Conservation (phyloP, 2,329 filamentous ascomycete species). For the Trichocomaceae sp. region DNA sequence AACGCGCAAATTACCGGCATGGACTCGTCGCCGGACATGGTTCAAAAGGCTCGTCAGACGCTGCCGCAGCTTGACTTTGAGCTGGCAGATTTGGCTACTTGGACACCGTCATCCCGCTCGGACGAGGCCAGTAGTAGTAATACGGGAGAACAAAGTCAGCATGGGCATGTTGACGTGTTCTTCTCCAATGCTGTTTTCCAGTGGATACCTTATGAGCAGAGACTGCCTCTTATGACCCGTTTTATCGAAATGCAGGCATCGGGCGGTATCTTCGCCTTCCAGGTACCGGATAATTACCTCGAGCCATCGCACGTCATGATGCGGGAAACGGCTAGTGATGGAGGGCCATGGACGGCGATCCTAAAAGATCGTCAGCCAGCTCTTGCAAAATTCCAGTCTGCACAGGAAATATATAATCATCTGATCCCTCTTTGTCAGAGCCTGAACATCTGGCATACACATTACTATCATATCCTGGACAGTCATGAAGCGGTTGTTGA, state of each 20-base stretch:
- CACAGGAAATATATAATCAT: slow-evolving; percentile 44
- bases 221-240: slow-evolving; percentile 41
- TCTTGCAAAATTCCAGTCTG: slow-evolving; percentile 46
- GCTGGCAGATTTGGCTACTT: slow-evolving; percentile 43
- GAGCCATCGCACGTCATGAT: slow-evolving; percentile 48
- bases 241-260: slow-evolving; percentile 37
- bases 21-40: slow-evolving; percentile 53
- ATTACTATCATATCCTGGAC: slow-evolving; percentile 48
- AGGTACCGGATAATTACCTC: slow-evolving; percentile 48
- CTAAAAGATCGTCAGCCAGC: slow-evolving; percentile 27
- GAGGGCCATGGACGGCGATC: slow-evolving; percentile 34
- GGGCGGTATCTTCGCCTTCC: slow-evolving; percentile 50
- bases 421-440: slow-evolving; percentile 38
- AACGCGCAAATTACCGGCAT: slow-evolving; percentile 45
- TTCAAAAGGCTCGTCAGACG: slow-evolving; percentile 40
- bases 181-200: slow-evolving; percentile 56
- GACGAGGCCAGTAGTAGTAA: too few species aligned
- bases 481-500: slow-evolving; percentile 49
- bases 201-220: slow-evolving; percentile 41
- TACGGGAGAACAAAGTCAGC: not conserved
- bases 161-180: slow-evolving; percentile 36
- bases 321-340: slow-evolving; percentile 36
- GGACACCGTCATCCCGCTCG: slow-evolving; percentile 18
- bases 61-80: slow-evolving; percentile 42
- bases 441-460: slow-evolving; percentile 50